Percentiles rank a stretch among this genome's conserved stretches.
These are phyloP conservation scores for Acrocalymma vagum DNA, from an alignment of 2,329 filamentous ascomycete genomes.

Conservation along the genomic window DNA sequence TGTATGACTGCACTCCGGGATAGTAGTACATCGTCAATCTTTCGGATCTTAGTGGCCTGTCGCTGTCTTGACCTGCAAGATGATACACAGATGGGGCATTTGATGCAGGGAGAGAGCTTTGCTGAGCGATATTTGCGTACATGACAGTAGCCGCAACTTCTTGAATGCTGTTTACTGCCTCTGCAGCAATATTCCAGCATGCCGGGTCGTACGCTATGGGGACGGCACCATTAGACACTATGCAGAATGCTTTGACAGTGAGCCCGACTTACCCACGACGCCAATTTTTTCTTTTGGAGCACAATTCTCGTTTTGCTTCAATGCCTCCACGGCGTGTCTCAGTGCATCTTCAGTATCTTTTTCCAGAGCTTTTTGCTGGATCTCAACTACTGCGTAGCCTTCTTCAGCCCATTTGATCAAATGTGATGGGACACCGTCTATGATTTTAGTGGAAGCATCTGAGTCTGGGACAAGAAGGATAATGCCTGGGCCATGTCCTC, in stretches of 20 bases:
- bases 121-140: conserved; percentile 11
- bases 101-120: conserved; percentile 8
- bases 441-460: conserved; percentile 11
- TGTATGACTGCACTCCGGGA: conserved; percentile 51
- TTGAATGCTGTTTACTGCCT: conserved; percentile 4
- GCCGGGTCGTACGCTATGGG: conserved; percentile 12
- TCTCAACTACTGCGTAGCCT: too few species aligned
- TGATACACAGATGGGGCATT: conserved; percentile 23
- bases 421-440: conserved; percentile 20
- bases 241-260: too few species aligned
- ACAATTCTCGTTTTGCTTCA: conserved; percentile 8
- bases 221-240: too few species aligned
- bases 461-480: conserved; percentile 20
- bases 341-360: too few species aligned
- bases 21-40: conserved; percentile 51
- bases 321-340: too few species aligned
- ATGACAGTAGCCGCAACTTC: conserved; percentile 10
- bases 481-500: conserved; percentile 15
- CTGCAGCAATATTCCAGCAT: conserved; percentile 11
- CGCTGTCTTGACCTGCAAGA: conserved; percentile 28
- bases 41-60: conserved; percentile 15
- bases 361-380: too few species aligned
- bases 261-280: conserved; percentile 11
- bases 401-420: conserved; percentile 73
- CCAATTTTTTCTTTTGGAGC: conserved; percentile 10